Percentiles rank a stretch among this genome's conserved stretches.
phyloP scores from a whole-genome alignment of 2,329 filamentous ascomycete species.

The Fusarium virguliforme region DNA sequence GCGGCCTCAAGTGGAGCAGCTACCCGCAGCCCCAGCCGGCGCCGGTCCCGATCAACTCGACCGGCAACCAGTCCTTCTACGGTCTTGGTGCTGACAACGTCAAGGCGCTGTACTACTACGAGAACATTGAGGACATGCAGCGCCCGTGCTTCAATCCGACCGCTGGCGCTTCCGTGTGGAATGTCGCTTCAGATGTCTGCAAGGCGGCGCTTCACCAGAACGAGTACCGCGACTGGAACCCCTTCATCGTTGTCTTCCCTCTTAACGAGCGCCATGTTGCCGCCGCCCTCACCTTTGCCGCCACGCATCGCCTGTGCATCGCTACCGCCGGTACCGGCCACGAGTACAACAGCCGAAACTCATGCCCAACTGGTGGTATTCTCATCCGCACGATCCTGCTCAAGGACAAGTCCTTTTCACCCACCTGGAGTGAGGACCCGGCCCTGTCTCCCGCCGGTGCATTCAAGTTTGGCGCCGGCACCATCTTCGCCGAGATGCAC shows the following conservation, averaged over 20 bases:
- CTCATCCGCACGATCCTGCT: not conserved
- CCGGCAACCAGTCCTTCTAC: not conserved
- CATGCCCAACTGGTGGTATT: not conserved
- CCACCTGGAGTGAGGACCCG: not conserved
- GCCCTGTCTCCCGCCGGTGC: not conserved
- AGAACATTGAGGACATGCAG: not conserved
- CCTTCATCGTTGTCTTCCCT: conserved; percentile 28
- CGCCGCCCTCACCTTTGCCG: conserved; percentile 26
- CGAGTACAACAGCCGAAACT: not conserved
- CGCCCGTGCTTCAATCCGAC: not conserved
- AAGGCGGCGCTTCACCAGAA: conserved; percentile 24
- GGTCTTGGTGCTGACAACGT: not conserved
- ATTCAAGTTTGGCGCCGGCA: conserved; percentile 18
- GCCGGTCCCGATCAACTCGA: conserved; percentile 19
- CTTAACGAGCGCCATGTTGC: conserved; percentile 24
- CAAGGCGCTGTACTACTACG: not conserved
- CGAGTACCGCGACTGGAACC: conserved; percentile 25
- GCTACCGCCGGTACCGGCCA: not conserved
- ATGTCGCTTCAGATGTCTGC: not conserved
- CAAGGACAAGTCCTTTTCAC: not conserved
- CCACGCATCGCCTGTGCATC: conserved; percentile 1
- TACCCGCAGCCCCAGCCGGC: conserved; percentile 27
- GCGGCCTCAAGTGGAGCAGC: conserved; percentile 25
- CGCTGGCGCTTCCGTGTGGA: not conserved
- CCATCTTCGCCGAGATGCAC: conserved; percentile 25